Evolutionary conservation across 176 grass and related monocot genomes (phyloP).

Genomic region (Oryza nivara): DNA sequence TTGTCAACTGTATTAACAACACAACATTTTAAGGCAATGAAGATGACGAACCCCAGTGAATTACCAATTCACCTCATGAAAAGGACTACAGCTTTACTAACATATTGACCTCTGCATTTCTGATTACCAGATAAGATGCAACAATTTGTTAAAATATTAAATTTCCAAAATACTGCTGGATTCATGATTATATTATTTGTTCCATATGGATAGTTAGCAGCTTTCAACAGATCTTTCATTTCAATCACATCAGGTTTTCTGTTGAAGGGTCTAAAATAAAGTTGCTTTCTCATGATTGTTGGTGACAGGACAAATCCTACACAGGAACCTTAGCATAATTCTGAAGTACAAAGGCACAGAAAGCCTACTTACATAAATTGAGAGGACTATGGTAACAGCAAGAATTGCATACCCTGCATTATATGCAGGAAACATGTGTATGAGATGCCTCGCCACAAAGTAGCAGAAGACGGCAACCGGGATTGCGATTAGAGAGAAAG

Average conservation of each 20-base stretch:
- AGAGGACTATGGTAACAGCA: conserved; percentile 63
- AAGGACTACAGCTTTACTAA: conserved; percentile 17
- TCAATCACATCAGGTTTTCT: conserved; percentile 22
- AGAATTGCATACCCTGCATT: conserved; percentile 88
- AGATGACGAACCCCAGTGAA: neutral
- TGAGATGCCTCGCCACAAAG: conserved; percentile 85
- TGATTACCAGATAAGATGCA: neutral
- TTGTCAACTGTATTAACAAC: conserved; percentile 23
- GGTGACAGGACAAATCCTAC: conserved; percentile 10
- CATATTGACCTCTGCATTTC: neutral
- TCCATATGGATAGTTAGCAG: neutral
- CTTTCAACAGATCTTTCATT: conserved; percentile 12
- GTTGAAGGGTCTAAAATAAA: neutral
- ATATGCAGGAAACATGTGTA: conserved; percentile 89
- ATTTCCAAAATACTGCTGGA: neutral
- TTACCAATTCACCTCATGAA: neutral
- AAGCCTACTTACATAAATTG: conserved; percentile 75
- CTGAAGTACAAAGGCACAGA: conserved; percentile 34
- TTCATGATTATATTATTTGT: conserved; percentile 3
- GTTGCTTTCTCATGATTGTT: neutral
- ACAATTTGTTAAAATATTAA: neutral
- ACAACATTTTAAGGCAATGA: neutral
- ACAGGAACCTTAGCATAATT: conserved; percentile 20
- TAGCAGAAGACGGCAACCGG: conserved; percentile 80
- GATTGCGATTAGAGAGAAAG: conserved; percentile 66